Conservation (phyloP, 2,329 filamentous ascomycete genomes). For the Cryoendolithus antarcticus region DNA sequence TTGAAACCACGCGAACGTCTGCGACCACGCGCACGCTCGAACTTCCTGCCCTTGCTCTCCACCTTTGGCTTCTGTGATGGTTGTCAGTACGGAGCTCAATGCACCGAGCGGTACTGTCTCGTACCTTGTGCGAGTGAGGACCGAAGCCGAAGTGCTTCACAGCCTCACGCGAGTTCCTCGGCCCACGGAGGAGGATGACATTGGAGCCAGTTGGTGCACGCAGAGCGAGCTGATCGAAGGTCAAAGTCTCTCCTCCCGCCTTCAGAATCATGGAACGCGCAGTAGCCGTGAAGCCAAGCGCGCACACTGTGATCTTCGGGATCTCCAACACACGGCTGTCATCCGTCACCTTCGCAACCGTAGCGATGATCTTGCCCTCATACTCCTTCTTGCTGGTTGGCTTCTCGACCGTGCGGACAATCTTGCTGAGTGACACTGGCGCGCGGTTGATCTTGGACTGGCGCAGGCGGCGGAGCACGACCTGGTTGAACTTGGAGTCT, state of each 20-base stretch:
- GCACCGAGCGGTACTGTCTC: no score
- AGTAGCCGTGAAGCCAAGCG: conserved; percentile 91
- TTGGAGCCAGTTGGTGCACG: conserved; percentile 91
- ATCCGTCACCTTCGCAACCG: conserved; percentile 92
- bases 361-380: conserved; percentile 72
- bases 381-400: conserved; percentile 41
- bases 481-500: conserved; percentile 97
- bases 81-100: conserved; percentile 6
- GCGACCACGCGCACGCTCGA: conserved; percentile 97
- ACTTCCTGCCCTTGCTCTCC: conserved; percentile 98
- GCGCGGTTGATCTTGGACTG: conserved; percentile 98
- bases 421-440: conserved; percentile 86
- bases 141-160: conserved; percentile 99
- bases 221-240: conserved; percentile 92
- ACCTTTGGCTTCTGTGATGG: conserved; percentile 74
- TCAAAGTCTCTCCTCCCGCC: conserved; percentile 89
- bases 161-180: conserved; percentile 96
- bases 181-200: conserved; percentile 91
- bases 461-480: conserved; percentile 91
- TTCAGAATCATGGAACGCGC: conserved; percentile 86
- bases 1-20: conserved; percentile 99
- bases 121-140: conserved; percentile 91
- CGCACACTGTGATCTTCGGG: conserved; percentile 87
- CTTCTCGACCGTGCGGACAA: conserved; percentile 51
- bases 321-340: conserved; percentile 87